Evolutionary conservation across 2,329 filamentous ascomycete genomes (phyloP).

Genomic region (Graphilbum fragrans): DNA sequence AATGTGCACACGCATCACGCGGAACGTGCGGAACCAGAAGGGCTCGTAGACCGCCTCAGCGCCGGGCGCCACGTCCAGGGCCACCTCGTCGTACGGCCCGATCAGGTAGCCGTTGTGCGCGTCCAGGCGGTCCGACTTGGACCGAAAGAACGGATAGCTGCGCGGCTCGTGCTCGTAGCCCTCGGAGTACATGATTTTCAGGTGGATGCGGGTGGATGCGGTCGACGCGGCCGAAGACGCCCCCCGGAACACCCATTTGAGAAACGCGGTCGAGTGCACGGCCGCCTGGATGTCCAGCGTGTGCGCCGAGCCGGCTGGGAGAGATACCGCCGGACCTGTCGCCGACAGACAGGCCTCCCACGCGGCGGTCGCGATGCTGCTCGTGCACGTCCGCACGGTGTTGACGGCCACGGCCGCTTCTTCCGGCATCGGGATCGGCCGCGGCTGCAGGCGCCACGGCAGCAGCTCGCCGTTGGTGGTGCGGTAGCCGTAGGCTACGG

Average conservation of each 20-base stretch:
- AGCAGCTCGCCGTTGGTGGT: constrained; percentile 24
- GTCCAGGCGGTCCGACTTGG: constrained; percentile 23
- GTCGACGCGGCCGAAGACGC: too few relatives aligned
- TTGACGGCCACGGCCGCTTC: constrained; percentile 12
- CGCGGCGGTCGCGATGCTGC: not conserved
- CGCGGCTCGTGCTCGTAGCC: constrained; percentile 20
- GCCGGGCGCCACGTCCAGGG: constrained; percentile 12
- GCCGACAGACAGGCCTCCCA: constrained; percentile 10
- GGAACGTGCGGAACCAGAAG: constrained; percentile 28
- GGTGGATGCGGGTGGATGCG: constrained; percentile 8
- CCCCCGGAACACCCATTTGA: constrained; percentile 11
- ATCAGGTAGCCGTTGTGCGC: constrained; percentile 12
- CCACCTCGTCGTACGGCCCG: constrained; percentile 23
- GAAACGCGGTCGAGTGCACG: constrained; percentile 17
- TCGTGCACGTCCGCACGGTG: constrained; percentile 13
- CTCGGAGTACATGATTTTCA: constrained; percentile 17
- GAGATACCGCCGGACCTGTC: constrained; percentile 2
- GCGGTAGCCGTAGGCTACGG: constrained; percentile 17
- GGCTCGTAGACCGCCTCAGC: constrained; percentile 18
- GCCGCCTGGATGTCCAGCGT: constrained; percentile 14
- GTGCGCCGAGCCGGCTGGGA: constrained; percentile 10
- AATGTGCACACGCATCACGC: constrained; percentile 20
- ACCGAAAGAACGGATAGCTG: constrained; percentile 24
- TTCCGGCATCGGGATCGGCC: constrained; percentile 22
- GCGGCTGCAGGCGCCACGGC: constrained; percentile 24